Conservation (phyloP, 306 rosid genomes). For the Inga laurina region DNA sequence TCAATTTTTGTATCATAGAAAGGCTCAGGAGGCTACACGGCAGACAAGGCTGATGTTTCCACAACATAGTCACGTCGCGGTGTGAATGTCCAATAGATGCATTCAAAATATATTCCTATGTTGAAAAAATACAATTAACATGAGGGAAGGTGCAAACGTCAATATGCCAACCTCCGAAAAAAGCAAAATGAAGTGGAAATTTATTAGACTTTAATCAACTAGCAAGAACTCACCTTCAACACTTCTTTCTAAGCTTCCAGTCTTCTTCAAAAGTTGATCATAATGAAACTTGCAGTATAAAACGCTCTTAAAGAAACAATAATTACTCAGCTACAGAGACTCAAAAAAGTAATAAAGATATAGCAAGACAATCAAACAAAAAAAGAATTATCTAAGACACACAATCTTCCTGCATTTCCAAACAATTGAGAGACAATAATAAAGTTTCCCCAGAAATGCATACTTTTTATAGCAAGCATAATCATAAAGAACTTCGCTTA, state of each 20-base stretch:
- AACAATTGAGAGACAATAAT: background rate
- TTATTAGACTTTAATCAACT: constrained; percentile 17
- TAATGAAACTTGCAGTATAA: constrained; percentile 92
- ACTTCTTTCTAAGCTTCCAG: constrained; percentile 91
- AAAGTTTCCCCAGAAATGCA: background rate
- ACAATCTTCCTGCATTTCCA: background rate
- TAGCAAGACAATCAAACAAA: background rate
- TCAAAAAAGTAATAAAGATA: too few relatives aligned
- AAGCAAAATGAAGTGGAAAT: background rate
- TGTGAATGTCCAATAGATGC: too few relatives aligned
- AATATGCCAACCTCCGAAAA: too few relatives aligned
- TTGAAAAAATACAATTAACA: too few relatives aligned
- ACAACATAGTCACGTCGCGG: too few relatives aligned
- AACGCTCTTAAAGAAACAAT: constrained; percentile 81
- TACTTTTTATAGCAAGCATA: background rate
- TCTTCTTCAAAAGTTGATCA: constrained; percentile 84
- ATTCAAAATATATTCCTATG: too few relatives aligned
- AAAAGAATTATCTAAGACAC: background rate
- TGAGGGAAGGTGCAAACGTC: too few relatives aligned
- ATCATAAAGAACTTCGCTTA: background rate
- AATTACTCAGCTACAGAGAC: constrained; percentile 72
- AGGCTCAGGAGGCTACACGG: too few relatives aligned
- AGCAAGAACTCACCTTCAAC: constrained; percentile 57
- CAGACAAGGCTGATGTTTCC: too few relatives aligned
- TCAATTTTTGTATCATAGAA: too few relatives aligned